Evolutionary conservation across 2,329 filamentous ascomycete species (phyloP), one percentile per base, ranked within the genome.

Genomic region (Parafenestella ontariensis): DNA sequence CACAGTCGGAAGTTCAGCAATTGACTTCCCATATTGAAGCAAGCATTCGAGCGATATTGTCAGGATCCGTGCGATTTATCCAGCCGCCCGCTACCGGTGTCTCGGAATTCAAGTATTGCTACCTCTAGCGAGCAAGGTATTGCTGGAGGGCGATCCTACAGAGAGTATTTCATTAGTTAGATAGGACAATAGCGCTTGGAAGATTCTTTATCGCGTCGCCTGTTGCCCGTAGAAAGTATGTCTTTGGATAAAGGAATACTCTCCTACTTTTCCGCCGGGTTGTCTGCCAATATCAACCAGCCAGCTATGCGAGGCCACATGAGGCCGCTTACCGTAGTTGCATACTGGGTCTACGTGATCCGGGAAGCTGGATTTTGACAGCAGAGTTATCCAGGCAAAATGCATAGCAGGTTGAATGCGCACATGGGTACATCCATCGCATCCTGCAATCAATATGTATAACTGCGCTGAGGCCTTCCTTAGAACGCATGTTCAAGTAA

Each of bases 401-500:
- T 44, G 47, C 23, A 52, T 41, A 54, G 62, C 61, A 66, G 62
- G 65, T 59, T 66, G 54, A 70, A 66, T 62, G 52, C 45, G 50
- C 26, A 49, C 59, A 64, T 66, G 64, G 67, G 23, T 45, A 44
- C 51, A 59, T 54, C 61, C 58, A 68, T 59, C 62, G 55, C 46
- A 40, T 62, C 53, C 48, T 34, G 52, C n/a, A 34, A 39, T 44
- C 44, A 43, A 61, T 61, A 68, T 65, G 56, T 54, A 59, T 49
- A 66, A 37, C 40, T 53, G 56, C 61, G 65, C 62, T 52, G 47
- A 58, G 51, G 50, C 64, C 40, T 54, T 49, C 39, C 61, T 58
- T 70, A 69, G 68, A 72, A 71, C 65, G 54, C 59, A 47, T 66
- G 68, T 70, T 71, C 65, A 53, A 50, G 43, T 5, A 49, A 39